These are phyloP conservation scores for Remersonia thermophila DNA, from an alignment of 2,329 filamentous ascomycete species.

Conservation along the genomic window DNA sequence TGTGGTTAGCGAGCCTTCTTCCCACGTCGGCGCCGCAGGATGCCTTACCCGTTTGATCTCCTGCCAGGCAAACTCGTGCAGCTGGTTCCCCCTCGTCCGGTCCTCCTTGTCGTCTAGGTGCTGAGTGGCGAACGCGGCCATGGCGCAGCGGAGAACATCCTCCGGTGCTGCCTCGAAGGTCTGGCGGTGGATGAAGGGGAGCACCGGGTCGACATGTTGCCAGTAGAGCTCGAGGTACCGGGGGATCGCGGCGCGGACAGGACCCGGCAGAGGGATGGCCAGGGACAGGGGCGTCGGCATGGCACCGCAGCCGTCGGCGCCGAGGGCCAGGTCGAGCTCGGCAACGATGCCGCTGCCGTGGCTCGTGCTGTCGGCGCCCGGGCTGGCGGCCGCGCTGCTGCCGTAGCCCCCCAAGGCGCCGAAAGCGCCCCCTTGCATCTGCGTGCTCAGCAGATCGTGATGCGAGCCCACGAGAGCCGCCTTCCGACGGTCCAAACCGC, in stretches of 20 bases:
- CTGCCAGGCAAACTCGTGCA: constrained; percentile 40
- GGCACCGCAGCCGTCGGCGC: too few species aligned
- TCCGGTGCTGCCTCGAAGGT: constrained; percentile 31
- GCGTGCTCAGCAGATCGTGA: too few species aligned
- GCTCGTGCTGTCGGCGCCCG: constrained; percentile 8
- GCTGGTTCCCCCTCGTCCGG: constrained; percentile 35
- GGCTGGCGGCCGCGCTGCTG: constrained; percentile 7
- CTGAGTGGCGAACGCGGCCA: constrained; percentile 46
- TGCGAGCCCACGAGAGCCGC: too few species aligned
- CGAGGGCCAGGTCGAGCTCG: constrained; percentile 23
- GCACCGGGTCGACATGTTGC: constrained; percentile 35
- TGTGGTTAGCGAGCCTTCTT: constrained; percentile 3
- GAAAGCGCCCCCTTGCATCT: too few species aligned
- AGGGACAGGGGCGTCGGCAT: constrained; percentile 14
- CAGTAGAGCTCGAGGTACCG: constrained; percentile 41
- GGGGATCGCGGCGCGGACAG: constrained; percentile 33
- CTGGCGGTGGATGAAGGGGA: constrained; percentile 38
- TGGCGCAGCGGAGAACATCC: constrained; percentile 38
- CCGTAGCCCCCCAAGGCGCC: neutral
- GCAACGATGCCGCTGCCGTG: constrained; percentile 21
- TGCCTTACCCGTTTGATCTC: constrained; percentile 37
- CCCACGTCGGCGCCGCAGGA: neutral
- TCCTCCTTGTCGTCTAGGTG: constrained; percentile 36
- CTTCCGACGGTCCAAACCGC: constrained; percentile 30
- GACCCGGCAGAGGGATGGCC: constrained; percentile 23